Percentiles rank a stretch among this genome's conserved stretches.
These are phyloP conservation scores for Irpex rosettiformis DNA, from an alignment of 1,284 basidiomycete genomes.

Conservation along the genomic window DNA sequence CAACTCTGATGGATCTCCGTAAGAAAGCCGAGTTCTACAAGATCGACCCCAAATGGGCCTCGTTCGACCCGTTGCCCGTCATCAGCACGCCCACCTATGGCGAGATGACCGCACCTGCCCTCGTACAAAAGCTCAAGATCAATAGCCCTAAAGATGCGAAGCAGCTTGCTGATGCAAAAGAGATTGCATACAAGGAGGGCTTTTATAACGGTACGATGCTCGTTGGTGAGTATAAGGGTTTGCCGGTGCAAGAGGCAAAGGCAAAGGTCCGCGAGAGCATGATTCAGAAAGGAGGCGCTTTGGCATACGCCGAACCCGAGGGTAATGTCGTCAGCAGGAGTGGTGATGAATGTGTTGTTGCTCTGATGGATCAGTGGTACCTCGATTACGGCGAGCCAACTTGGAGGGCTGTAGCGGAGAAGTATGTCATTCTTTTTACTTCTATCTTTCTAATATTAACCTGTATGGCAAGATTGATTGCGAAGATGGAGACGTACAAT, in stretches of 20 bases:
- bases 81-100: slow-evolving; percentile 90
- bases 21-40: slow-evolving; percentile 99
- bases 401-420: slow-evolving; percentile 87
- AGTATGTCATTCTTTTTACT: slow-evolving; percentile 42
- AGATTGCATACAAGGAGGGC: slow-evolving; percentile 97
- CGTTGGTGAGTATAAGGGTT: slow-evolving; percentile 86
- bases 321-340: slow-evolving; percentile 87
- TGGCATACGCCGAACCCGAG: slow-evolving; percentile 96
- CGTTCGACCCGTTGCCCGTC: slow-evolving; percentile 86
- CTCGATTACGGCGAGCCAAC: slow-evolving; percentile 92
- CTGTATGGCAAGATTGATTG: slow-evolving; percentile 56
- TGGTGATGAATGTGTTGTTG: slow-evolving; percentile 96
- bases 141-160: slow-evolving; percentile 94
- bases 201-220: slow-evolving; percentile 94
- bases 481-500: slow-evolving; percentile 88
- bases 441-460: slow-evolving; percentile 10
- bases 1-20: slow-evolving; percentile 87
- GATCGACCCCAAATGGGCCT: slow-evolving; percentile 88
- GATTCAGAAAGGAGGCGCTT: slow-evolving; percentile 77
- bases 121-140: slow-evolving; percentile 92
- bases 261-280: slow-evolving; percentile 83
- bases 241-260: slow-evolving; percentile 89
- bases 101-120: slow-evolving; percentile 84
- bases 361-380: slow-evolving; percentile 99
- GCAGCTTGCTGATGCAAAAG: slow-evolving; percentile 95